A percentile compares a stretch with the other conserved stretches of the same genome.
These are phyloP conservation scores for Dryadomyces sulphureus DNA, from an alignment of 2,329 filamentous ascomycete genomes.

Conservation along the genomic window DNA sequence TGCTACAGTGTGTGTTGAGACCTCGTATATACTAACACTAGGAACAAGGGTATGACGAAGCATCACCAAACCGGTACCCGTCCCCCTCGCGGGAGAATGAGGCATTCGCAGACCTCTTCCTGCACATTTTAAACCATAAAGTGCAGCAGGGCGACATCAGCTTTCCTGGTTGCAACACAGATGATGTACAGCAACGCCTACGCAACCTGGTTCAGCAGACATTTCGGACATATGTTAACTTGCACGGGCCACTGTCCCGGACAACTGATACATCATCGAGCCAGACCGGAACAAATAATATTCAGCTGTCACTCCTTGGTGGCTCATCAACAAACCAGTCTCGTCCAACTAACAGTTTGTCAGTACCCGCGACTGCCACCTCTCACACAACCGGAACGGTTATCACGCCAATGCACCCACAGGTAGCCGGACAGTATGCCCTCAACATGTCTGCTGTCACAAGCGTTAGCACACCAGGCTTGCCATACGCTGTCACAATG, in stretches of 20 bases:
- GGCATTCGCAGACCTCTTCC: constrained; percentile 13
- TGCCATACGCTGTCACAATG: constrained; percentile 2
- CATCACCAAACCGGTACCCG: background rate
- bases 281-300: constrained; percentile 5
- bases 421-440: constrained; percentile 1
- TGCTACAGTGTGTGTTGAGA: no score
- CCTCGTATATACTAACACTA: background rate
- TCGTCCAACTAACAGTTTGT: constrained; percentile 1
- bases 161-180: constrained; percentile 4
- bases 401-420: background rate
- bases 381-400: constrained; percentile 1
- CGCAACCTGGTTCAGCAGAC: constrained; percentile 12
- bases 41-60: constrained; percentile 12
- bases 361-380: constrained; percentile 2
- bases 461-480: background rate
- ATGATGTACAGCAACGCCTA: constrained; percentile 10
- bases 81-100: constrained; percentile 11
- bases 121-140: constrained; percentile 14
- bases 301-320: constrained; percentile 4
- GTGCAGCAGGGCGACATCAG: constrained; percentile 13
- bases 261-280: constrained; percentile 12
- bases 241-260: constrained; percentile 9
- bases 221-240: constrained; percentile 11
- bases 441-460: background rate
- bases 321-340: constrained; percentile 8